Evolutionary conservation across 176 grass and related monocot genomes (phyloP).

Genomic region (Ensete ventricosum): DNA sequence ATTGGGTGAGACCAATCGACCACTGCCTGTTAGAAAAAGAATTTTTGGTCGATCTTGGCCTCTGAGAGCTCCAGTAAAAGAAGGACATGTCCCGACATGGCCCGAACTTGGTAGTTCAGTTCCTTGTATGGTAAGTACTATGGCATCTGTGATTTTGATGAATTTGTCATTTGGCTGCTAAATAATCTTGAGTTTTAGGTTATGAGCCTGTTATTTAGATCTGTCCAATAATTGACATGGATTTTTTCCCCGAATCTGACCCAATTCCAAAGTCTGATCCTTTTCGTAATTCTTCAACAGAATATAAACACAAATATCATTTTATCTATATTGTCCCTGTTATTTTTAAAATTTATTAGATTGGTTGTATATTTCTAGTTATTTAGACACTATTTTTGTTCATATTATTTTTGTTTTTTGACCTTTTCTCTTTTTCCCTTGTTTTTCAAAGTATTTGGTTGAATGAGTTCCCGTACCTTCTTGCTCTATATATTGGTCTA

Average conservation of each 20-base stretch:
- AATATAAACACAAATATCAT: not conserved
- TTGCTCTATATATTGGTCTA: not conserved
- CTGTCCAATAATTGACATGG: not conserved
- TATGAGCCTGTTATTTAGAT: not conserved
- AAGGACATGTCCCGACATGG: conserved; percentile 72
- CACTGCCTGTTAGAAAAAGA: conserved; percentile 73
- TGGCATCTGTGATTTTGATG: not conserved
- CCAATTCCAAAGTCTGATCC: not conserved
- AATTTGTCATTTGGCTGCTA: not conserved
- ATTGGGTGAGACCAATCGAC: conserved; percentile 60
- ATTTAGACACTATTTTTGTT: too few species aligned
- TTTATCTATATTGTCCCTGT: not conserved
- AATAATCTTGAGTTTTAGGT: not conserved
- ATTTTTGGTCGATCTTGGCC: conserved; percentile 93
- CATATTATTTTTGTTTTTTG: too few species aligned
- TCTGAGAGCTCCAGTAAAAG: conserved; percentile 71
- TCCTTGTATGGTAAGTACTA: conserved; percentile 71
- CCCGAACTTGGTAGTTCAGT: conserved; percentile 58
- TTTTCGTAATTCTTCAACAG: not conserved
- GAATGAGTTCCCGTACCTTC: not conserved
- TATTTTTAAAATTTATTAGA: not conserved
- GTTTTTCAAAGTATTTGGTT: not conserved
- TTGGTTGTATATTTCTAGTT: not conserved
- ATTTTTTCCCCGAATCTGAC: not conserved
- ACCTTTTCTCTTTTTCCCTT: too few species aligned